Evolutionary conservation across 257 asterid species (phyloP).

Genomic region (Ballota nigra): DNA sequence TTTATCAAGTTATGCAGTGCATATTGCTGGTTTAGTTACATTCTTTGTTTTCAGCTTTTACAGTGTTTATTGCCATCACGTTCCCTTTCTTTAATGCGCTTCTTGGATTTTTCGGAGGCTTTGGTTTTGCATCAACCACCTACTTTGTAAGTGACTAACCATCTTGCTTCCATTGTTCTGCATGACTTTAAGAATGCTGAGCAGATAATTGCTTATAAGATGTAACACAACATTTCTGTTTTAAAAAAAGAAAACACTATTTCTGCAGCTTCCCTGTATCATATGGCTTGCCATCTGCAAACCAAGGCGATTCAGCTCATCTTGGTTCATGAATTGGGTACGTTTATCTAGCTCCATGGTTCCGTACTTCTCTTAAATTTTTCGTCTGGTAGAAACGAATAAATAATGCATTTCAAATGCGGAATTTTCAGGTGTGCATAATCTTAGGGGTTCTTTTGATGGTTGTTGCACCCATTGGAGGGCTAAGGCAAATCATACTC

Average conservation of each 20-base stretch:
- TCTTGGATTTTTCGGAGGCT: slow-evolving; percentile 78
- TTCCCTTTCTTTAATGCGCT: slow-evolving; percentile 87
- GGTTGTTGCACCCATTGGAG: slow-evolving; percentile 51
- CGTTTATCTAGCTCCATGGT: slow-evolving; percentile 5
- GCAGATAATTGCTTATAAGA: background rate
- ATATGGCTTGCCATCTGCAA: slow-evolving; percentile 60
- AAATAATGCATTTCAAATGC: slow-evolving; percentile 4
- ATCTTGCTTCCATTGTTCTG: background rate
- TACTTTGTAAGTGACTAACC: slow-evolving; percentile 54
- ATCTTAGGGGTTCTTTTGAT: slow-evolving; percentile 40
- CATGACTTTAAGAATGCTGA: background rate
- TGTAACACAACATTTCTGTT: too few species aligned
- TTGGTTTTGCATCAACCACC: slow-evolving; percentile 83
- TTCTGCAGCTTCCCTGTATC: slow-evolving; percentile 58
- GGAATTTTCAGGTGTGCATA: slow-evolving; percentile 43
- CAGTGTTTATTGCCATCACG: slow-evolving; percentile 69
- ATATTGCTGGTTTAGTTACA: background rate
- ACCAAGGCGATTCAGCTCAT: slow-evolving; percentile 48
- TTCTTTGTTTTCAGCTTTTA: slow-evolving; percentile 46
- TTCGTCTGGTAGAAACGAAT: background rate
- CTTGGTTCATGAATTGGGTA: slow-evolving; percentile 66
- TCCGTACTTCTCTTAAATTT: background rate
- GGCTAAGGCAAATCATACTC: slow-evolving; percentile 42
- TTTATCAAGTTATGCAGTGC: background rate
- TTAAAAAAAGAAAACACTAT: too few species aligned